Percentiles rank a stretch among this genome's conserved stretches.
phyloP scores from a whole-genome alignment of 2,329 filamentous ascomycete genomes.

The Aaosphaeria arxii region DNA sequence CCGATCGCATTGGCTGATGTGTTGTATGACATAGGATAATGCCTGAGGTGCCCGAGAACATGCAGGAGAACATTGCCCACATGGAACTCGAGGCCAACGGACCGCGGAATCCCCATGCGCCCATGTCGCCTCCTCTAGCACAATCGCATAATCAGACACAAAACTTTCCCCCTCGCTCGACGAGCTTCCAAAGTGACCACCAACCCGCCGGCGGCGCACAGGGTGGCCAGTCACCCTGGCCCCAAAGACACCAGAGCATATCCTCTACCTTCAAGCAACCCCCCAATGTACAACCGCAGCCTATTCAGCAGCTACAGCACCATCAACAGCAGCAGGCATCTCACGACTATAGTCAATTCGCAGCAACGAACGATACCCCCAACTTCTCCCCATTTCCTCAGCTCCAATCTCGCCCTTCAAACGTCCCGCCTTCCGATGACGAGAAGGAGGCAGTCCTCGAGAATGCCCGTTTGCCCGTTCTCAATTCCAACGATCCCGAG shows the following conservation, averaged over 20 bases:
- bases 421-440: constrained; percentile 90
- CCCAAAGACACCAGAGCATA: constrained; percentile 32
- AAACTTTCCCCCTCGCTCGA: constrained; percentile 27
- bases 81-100: constrained; percentile 77
- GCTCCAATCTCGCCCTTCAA: constrained; percentile 72
- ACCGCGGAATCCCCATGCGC: constrained; percentile 22
- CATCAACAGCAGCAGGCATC: constrained; percentile 20
- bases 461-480: constrained; percentile 75
- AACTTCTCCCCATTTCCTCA: constrained; percentile 92
- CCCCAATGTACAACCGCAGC: constrained; percentile 30
- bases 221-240: constrained; percentile 21
- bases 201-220: constrained; percentile 4
- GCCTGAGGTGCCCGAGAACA: constrained; percentile 93
- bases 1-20: constrained; percentile 20
- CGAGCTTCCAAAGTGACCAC: constrained; percentile 28
- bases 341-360: constrained; percentile 40
- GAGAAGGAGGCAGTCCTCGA: constrained; percentile 90
- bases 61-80: constrained; percentile 89
- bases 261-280: constrained; percentile 36
- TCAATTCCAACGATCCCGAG: constrained; percentile 90
- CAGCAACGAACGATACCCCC: constrained; percentile 55
- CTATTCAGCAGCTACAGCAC: constrained; percentile 24
- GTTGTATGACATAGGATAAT: constrained; percentile 63
- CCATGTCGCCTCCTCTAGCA: constrained; percentile 27
- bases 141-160: constrained; percentile 19